A percentile compares a stretch with the other conserved stretches of the same genome.
phyloP scores from a whole-genome alignment of 2,329 filamentous ascomycete genomes.

The Phialocephala sp. region DNA sequence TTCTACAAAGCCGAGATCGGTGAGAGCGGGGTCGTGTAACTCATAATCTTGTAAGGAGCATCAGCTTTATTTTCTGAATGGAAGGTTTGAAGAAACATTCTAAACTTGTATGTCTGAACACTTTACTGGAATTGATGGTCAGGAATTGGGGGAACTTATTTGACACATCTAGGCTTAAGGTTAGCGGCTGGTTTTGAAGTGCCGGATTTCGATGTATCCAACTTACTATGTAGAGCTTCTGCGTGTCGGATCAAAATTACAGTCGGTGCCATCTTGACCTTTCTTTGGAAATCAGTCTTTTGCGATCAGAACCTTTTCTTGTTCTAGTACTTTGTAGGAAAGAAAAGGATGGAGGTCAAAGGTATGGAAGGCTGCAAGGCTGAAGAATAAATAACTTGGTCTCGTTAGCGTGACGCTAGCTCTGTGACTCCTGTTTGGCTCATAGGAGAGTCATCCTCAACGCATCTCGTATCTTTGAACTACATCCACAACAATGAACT shows the following conservation, averaged over 20 bases:
- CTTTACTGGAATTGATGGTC: neutral
- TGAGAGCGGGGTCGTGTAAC: constrained; percentile 36
- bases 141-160: constrained; percentile 39
- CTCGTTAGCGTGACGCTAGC: neutral
- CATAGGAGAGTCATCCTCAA: neutral
- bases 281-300: neutral
- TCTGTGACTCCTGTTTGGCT: neutral
- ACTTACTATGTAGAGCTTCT: constrained; percentile 49
- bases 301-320: neutral
- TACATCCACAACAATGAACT: constrained; percentile 34
- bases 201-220: neutral
- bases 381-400: neutral
- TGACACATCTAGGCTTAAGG: constrained; percentile 36
- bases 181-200: constrained; percentile 8
- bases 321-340: neutral
- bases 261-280: constrained; percentile 45
- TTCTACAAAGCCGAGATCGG: constrained; percentile 33
- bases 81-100: neutral
- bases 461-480: neutral
- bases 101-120: neutral
- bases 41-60: constrained; percentile 36
- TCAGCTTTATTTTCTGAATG: constrained; percentile 26
- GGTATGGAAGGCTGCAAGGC: neutral
- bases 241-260: constrained; percentile 51
- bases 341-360: neutral